These are phyloP conservation scores for Orychophragmus violaceus DNA, from an alignment of 345 rosid species.

Conservation along the genomic window DNA sequence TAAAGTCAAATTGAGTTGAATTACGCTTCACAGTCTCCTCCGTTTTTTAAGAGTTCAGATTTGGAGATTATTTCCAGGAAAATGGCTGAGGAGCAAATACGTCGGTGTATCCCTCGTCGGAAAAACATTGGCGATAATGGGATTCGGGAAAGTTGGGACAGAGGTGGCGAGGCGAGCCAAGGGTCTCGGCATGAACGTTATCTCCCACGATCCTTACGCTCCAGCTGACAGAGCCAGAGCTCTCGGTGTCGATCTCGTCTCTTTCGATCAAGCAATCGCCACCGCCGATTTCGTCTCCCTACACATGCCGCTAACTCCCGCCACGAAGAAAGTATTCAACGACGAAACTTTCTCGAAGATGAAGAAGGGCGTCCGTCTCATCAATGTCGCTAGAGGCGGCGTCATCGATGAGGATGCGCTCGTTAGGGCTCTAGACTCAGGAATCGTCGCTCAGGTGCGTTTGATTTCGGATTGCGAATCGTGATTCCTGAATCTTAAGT, in stretches of 20 bases:
- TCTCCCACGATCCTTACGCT: conserved; percentile 81
- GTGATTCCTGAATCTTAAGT: too few relatives aligned
- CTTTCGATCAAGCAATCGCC: conserved; percentile 66
- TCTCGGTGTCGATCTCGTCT: conserved; percentile 68
- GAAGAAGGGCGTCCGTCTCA: conserved; percentile 74
- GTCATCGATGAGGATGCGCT: conserved; percentile 84
- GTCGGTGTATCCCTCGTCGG: conserved; percentile 80
- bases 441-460: conserved; percentile 65
- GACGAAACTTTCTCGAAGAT: conserved; percentile 55
- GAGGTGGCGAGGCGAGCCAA: conserved; percentile 84
- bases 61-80: conserved; percentile 39
- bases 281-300: conserved; percentile 72
- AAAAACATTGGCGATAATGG: conserved; percentile 77
- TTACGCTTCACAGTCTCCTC: background rate
- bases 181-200: conserved; percentile 81
- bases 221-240: conserved; percentile 82
- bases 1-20: too few relatives aligned
- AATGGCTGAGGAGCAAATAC: conserved; percentile 79
- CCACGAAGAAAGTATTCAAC: conserved; percentile 56
- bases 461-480: too few relatives aligned
- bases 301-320: conserved; percentile 74
- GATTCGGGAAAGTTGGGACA: conserved; percentile 85
- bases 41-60: background rate
- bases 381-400: conserved; percentile 88
- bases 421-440: conserved; percentile 60